A percentile compares a stretch with the other conserved stretches of the same genome.
These are phyloP conservation scores for Verticillium tricorpus DNA, from an alignment of 2,329 filamentous ascomycete species.

Conservation along the genomic window DNA sequence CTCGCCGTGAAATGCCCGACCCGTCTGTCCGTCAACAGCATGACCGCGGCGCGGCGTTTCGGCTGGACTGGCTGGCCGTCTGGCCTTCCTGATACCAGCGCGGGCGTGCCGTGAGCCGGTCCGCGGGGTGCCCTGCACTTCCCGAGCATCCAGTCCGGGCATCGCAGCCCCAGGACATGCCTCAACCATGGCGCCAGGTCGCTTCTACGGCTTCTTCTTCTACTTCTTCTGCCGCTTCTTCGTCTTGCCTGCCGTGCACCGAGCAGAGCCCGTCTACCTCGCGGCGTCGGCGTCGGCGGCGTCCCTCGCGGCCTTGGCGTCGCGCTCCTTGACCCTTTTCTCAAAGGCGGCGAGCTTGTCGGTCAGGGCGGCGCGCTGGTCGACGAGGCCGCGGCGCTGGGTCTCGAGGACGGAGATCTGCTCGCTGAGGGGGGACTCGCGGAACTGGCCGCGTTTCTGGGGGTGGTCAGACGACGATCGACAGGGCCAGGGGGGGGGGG, in stretches of 20 bases:
- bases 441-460: conserved; percentile 30
- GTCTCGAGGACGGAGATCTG: conserved; percentile 40
- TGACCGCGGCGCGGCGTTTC: neutral
- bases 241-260: too few species aligned
- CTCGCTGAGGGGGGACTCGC: conserved; percentile 33
- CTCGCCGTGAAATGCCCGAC: neutral
- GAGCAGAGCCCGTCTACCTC: neutral
- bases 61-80: neutral
- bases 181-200: too few species aligned
- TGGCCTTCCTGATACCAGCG: neutral
- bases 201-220: too few species aligned
- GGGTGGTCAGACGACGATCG: neutral
- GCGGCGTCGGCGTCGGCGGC: neutral
- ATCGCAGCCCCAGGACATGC: too few species aligned
- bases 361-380: conserved; percentile 34
- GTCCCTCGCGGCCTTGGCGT: conserved; percentile 12
- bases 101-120: too few species aligned
- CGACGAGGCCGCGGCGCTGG: conserved; percentile 33
- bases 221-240: too few species aligned
- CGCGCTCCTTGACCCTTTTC: conserved; percentile 31
- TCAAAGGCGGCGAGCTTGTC: conserved; percentile 35
- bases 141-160: too few species aligned
- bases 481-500: neutral
- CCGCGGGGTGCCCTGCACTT: too few species aligned
- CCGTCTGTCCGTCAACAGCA: neutral